Evolutionary conservation across 176 grass and related monocot species (phyloP), one percentile per base, ranked within the genome.

Genomic region (Tillandsia leiboldiana): DNA sequence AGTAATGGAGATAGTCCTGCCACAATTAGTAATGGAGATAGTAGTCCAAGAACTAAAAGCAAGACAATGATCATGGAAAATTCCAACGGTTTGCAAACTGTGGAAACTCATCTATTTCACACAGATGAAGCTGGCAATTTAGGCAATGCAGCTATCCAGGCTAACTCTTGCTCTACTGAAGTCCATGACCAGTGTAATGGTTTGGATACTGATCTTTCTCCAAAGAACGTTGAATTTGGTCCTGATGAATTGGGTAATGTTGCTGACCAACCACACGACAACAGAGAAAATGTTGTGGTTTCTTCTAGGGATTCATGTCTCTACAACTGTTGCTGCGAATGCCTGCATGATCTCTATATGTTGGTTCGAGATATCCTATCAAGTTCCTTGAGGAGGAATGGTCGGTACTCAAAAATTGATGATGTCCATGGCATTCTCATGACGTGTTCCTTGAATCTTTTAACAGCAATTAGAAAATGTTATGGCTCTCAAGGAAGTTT

Each of bases 391-490:
- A 79, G 63, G 62, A 65, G 77, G 51, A 82, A 80, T 75, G 27
- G 58, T 33, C 69, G 64, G 66, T 81, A 57, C 61, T 85, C 71
- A 79, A 81, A 66, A 71, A 63, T 90, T 66, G 89, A 97, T 83
- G 89, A 92, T 83, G 83, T 90, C 70, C 86, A 97, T 71, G 89
- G 87, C 59, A 72, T 97, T 78, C 74, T 92, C 53, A 89, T 84
- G 52, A 87, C 89, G 48, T 83, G 85, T 77, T 84, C 79, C 53
- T 68, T 79, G 68, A 87, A 85, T 79, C 77, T 97, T 63, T 28
- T 92, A 81, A 65, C 76, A 26, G 66, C 71, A 72, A 67, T 85
- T 78, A 81, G 82, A 72, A 90, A 85, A 77, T 57, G 50, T 28
- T 76, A 81, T 59, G 73, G 29, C 63, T 85, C 84, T 83, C 81